Evolutionary conservation across 192 early-diverging fungal species (phyloP), one percentile per base, ranked within the genome.

Genomic region (Coemansia reversa): DNA sequence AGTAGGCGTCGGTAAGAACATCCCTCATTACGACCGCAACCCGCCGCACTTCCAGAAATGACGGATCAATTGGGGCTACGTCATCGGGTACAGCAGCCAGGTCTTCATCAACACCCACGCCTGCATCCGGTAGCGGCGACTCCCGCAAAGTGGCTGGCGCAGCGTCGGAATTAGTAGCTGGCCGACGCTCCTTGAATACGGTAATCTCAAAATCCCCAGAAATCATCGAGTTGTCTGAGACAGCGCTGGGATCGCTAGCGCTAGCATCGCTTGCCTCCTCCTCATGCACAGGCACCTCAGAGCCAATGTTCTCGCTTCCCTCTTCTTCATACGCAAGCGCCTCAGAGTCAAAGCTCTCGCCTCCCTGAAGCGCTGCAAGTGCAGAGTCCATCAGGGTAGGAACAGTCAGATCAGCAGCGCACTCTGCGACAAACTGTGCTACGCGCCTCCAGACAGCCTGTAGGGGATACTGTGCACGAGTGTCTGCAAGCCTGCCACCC

Each of bases 41-140:
- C 2, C 70, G 65, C n/a, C 75, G 69, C 62, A 72, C 75, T 27
- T 77, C 75, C 49, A 35, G 53, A 29, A 77, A 77, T 25, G 75
- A 77, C 49, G 70, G 63, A 35, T 75, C 74, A 22, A 71, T 71
- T 2, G 74, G 39, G 14, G 55, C 28, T 25, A 22, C 53, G 14
- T 62, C 60, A 7, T 12, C 55, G 5, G 6, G 45, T 33, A 29
- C 22, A 16, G 39, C 39, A 12, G 45, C 25, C 49, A 24, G 59
- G 18, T 28, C 22, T 27, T 28, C 63, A 23, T 22, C 20, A 12
- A 24, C 33, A 48, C 53, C 25, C 14, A 7, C 55, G 42, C 32
- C 32, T 29, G 39, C 14, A 45, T 45, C 39, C 14, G 16, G 14
- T 12, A 45, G 3, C 39, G 39, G 39, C 39, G 39, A 25, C 50